Evolutionary conservation across 495 filamentous ascomycete species (phyloP).

Genomic region (Xylaria nigripes): DNA sequence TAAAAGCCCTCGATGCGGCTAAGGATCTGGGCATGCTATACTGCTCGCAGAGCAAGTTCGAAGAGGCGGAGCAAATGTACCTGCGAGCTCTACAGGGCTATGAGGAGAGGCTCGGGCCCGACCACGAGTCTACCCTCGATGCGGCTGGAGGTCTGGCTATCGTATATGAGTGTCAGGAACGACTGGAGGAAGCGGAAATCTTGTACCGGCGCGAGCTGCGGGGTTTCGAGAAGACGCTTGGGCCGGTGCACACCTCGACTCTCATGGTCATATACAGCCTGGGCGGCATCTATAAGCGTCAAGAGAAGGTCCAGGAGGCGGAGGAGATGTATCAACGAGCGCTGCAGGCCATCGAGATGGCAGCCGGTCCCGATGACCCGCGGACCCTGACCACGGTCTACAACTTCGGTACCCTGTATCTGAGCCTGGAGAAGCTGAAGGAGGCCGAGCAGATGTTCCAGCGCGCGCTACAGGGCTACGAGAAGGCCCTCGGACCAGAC

Average conservation of each 20-base stretch:
- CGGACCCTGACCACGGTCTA: background rate
- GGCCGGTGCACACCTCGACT: constrained; percentile 25
- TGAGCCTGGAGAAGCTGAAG: background rate
- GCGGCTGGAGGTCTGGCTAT: background rate
- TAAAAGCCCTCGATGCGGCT: constrained; percentile 23
- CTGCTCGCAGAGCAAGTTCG: constrained; percentile 23
- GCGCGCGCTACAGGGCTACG: constrained; percentile 30
- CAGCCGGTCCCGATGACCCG: background rate
- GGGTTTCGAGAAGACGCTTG: constrained; percentile 27
- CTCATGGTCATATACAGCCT: constrained; percentile 18
- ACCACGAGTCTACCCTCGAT: constrained; percentile 34
- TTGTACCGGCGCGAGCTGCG: constrained; percentile 29
- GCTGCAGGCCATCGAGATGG: background rate
- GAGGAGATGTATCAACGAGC: background rate
- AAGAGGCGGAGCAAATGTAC: constrained; percentile 29
- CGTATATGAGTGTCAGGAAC: constrained; percentile 11
- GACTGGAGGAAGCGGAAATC: constrained; percentile 24
- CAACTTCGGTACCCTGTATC: background rate
- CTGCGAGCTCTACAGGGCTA: constrained; percentile 27
- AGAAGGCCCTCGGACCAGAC: constrained; percentile 30
- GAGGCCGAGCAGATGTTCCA: constrained; percentile 15
- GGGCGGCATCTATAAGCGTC: too few species aligned
- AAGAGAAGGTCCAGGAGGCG: background rate
- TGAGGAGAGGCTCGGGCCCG: constrained; percentile 30
- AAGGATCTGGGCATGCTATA: constrained; percentile 26